phyloP scores from a whole-genome alignment of 306 rosid genomes.

The Cercis canadensis region DNA sequence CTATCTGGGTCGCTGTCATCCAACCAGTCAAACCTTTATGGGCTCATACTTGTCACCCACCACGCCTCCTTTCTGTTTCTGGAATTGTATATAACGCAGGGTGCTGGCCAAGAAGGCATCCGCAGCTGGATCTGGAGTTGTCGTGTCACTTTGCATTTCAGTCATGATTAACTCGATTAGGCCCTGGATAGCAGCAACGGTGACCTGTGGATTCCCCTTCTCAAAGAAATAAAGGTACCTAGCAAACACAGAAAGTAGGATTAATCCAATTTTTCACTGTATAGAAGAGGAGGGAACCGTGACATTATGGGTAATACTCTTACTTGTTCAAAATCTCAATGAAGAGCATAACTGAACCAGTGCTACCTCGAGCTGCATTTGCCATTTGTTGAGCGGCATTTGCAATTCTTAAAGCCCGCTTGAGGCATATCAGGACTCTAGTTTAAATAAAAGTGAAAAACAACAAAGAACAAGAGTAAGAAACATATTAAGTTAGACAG shows the following conservation, averaged over 20 bases:
- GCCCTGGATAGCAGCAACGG: conserved; percentile 78
- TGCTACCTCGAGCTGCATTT: conserved; percentile 81
- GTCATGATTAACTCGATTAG: conserved; percentile 80
- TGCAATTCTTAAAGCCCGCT: conserved; percentile 91
- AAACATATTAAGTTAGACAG: conserved; percentile 10
- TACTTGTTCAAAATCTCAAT: conserved; percentile 96
- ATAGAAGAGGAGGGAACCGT: conserved; percentile 11
- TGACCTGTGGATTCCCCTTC: conserved; percentile 90
- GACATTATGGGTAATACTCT: conserved; percentile 30
- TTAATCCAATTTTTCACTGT: conserved; percentile 10
- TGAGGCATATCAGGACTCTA: conserved; percentile 90
- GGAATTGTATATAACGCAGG: conserved; percentile 78
- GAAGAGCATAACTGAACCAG: conserved; percentile 84
- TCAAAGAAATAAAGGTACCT: conserved; percentile 95
- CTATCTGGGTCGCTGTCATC: conserved; percentile 5
- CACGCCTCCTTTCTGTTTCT: conserved; percentile 90
- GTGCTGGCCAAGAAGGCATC: conserved; percentile 94
- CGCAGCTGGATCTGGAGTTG: conserved; percentile 70
- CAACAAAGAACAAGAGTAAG: background rate
- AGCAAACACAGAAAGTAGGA: conserved; percentile 40
- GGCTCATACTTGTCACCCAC: conserved; percentile 87
- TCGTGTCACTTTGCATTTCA: conserved; percentile 82
- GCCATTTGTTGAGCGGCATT: conserved; percentile 95
- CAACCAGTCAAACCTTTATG: conserved; percentile 61
- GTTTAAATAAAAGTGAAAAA: conserved; percentile 19